Percentiles rank a stretch among this genome's conserved stretches.
Evolutionary conservation across 441 rosid genomes (phyloP).

Genomic region (Pelargonium fulgidum): DNA sequence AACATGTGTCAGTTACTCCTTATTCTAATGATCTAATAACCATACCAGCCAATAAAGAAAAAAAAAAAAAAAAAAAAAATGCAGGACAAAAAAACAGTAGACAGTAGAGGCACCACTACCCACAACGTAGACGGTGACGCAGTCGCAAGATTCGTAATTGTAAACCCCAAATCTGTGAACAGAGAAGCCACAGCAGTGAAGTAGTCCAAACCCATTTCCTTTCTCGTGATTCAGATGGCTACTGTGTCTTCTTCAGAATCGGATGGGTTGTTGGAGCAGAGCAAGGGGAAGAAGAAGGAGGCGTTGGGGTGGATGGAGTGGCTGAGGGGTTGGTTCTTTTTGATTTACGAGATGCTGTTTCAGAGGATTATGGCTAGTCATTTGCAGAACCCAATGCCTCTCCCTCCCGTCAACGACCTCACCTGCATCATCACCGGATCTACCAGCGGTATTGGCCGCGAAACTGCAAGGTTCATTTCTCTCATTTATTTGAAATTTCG

Average conservation of each 20-base stretch:
- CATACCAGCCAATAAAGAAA: no score
- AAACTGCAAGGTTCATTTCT: slow-evolving; percentile 57
- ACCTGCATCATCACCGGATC: slow-evolving; percentile 91
- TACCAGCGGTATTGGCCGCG: slow-evolving; percentile 92
- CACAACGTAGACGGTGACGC: no score
- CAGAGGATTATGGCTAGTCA: slow-evolving; percentile 85
- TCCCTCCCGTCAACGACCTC: slow-evolving; percentile 74
- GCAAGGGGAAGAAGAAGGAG: slow-evolving; percentile 41
- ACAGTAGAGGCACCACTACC: no score
- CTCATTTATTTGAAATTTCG: background rate
- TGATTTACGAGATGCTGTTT: slow-evolving; percentile 67
- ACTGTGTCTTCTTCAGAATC: slow-evolving; percentile 14
- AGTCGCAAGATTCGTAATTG: no score
- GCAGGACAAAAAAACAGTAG: no score
- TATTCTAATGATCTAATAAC: no score
- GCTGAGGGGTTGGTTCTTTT: slow-evolving; percentile 73
- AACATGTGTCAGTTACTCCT: no score
- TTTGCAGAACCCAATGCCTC: slow-evolving; percentile 67
- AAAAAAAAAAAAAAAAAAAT: no score
- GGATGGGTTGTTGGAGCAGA: slow-evolving; percentile 3
- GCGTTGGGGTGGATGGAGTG: slow-evolving; percentile 93
- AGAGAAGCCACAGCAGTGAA: no score
- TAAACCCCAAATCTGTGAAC: no score
- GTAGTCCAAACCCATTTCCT: no score
- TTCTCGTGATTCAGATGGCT: background rate